phyloP scores from a whole-genome alignment of 768 basidiomycete genomes.

The Rubroboletus satanas region DNA sequence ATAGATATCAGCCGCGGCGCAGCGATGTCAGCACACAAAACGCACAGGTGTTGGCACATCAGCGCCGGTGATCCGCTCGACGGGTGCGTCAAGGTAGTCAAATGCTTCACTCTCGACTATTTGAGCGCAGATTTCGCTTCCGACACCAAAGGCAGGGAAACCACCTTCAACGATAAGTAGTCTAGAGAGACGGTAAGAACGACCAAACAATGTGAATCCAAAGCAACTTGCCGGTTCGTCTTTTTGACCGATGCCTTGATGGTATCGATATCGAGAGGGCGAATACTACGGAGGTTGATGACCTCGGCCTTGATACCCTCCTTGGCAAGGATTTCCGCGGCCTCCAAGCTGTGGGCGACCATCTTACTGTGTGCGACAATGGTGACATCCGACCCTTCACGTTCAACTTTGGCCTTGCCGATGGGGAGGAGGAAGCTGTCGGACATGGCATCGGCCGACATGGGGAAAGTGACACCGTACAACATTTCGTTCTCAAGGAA shows the following conservation, averaged over 20 bases:
- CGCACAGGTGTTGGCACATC: slow-evolving; percentile 94
- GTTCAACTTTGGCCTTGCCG: slow-evolving; percentile 96
- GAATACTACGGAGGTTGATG: slow-evolving; percentile 93
- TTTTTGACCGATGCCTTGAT: slow-evolving; percentile 98
- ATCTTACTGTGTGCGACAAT: slow-evolving; percentile 98
- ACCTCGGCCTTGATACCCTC: slow-evolving; percentile 98
- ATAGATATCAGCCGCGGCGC: slow-evolving; percentile 9
- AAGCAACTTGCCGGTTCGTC: slow-evolving; percentile 74
- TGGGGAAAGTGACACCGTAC: slow-evolving; percentile 96
- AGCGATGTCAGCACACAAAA: slow-evolving; percentile 15
- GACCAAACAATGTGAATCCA: not conserved
- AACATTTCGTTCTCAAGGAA: slow-evolving; percentile 99
- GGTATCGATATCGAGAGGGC: slow-evolving; percentile 96
- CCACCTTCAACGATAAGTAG: slow-evolving; percentile 96
- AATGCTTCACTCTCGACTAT: slow-evolving; percentile 97
- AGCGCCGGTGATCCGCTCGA: slow-evolving; percentile 96
- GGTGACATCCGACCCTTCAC: slow-evolving; percentile 88
- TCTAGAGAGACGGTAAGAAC: slow-evolving; percentile 36
- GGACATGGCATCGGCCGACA: slow-evolving; percentile 92
- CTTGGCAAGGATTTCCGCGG: slow-evolving; percentile 88
- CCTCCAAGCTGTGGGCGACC: slow-evolving; percentile 93
- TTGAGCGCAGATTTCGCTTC: slow-evolving; percentile 97
- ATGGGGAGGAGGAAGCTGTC: slow-evolving; percentile 94
- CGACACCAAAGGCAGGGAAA: slow-evolving; percentile 97
- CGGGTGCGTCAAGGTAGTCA: slow-evolving; percentile 97